Evolutionary conservation across 768 basidiomycete genomes (phyloP), one percentile per base, ranked within the genome.

Genomic region (Lactarius tabidus): DNA sequence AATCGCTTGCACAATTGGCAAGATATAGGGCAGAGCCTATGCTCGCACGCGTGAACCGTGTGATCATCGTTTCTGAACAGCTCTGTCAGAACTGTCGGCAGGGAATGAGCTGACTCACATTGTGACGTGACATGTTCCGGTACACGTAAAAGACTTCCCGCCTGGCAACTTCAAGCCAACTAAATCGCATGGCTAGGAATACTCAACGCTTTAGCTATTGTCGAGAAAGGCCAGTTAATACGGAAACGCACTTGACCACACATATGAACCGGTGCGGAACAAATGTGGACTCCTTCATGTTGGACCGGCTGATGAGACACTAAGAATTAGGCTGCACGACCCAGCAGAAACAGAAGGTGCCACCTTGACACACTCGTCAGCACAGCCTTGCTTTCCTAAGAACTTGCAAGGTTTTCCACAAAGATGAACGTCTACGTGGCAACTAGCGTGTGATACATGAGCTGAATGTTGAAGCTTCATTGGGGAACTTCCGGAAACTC

Each of bases 201-300:
- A 35, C n/a, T n/a, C n/a, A n/a, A n/a, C n/a, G n/a, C 14, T 45
- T 33, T 17, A 52, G 20, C 28, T 28, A 4, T 20, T 7, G n/a
- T 17, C 9, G 6, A 14, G 15, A 28, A 28, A 15, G 7, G 17
- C 0, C 2, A 3, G 18, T 28, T 2, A 3, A 10, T 10, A 3
- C 9, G 3, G 48, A 23, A 36, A 55, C 75, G 64, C 63, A 82
- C 86, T 76, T n/a, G n/a, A n/a, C n/a, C n/a, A n/a, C n/a, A n/a
- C n/a, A n/a, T n/a, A n/a, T n/a, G n/a, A n/a, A n/a, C 80, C 20
- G 75, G 73, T 6, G 84, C 83, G 0, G 84, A 79, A 69, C 87
- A 87, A 60, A 81, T 61, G 66, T 87, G 86, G 7, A 78, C 79
- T 0, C 76, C 78, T 3, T 79, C 84, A 3, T 87, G 85, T n/a